A percentile compares a stretch with the other conserved stretches of the same genome.
Conservation (phyloP, 2,329 filamentous ascomycete genomes). For the Fusarium albosuccineum region DNA sequence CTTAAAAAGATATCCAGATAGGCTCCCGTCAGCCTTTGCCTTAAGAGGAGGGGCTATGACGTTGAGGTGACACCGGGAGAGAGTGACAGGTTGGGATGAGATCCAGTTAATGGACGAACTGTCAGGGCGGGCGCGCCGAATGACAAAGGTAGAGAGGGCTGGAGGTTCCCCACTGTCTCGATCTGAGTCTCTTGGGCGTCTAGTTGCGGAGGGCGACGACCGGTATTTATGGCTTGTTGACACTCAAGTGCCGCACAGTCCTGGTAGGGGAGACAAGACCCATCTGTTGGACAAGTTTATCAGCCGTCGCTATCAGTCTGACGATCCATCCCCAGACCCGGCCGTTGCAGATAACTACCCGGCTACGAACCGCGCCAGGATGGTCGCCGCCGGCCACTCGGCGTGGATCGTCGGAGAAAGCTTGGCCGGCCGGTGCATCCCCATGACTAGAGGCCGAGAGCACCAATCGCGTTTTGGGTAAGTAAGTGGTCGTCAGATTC, state of each 20-base stretch:
- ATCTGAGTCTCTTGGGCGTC: slow-evolving; percentile 9
- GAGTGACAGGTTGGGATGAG: slow-evolving; percentile 23
- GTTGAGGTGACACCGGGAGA: slow-evolving; percentile 32
- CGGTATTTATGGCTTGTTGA: slow-evolving; percentile 38
- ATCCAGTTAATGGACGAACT: slow-evolving; percentile 20
- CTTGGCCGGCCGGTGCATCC: slow-evolving; percentile 16
- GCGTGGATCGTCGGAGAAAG: slow-evolving; percentile 26
- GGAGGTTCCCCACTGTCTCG: slow-evolving; percentile 34
- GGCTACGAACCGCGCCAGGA: slow-evolving; percentile 28
- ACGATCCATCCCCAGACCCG: slow-evolving; percentile 39
- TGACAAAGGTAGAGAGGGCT: slow-evolving; percentile 15
- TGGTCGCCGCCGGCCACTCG: slow-evolving; percentile 40
- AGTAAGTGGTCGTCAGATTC: slow-evolving; percentile 24
- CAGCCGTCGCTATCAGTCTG: slow-evolving; percentile 36
- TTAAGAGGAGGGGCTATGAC: slow-evolving; percentile 33
- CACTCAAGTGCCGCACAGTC: slow-evolving; percentile 12
- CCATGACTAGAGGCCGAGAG: slow-evolving; percentile 10
- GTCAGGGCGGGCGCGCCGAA: slow-evolving; percentile 23
- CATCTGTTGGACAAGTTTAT: slow-evolving; percentile 27
- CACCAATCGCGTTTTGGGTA: slow-evolving; percentile 32
- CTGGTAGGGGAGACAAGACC: slow-evolving; percentile 4
- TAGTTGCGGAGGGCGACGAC: slow-evolving; percentile 31
- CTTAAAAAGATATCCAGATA: slow-evolving; percentile 18
- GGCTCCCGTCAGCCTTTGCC: slow-evolving; percentile 2
- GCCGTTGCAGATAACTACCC: slow-evolving; percentile 42